Conservation (phyloP, 2,329 filamentous ascomycete species). For the Coleophoma cylindrospora region DNA sequence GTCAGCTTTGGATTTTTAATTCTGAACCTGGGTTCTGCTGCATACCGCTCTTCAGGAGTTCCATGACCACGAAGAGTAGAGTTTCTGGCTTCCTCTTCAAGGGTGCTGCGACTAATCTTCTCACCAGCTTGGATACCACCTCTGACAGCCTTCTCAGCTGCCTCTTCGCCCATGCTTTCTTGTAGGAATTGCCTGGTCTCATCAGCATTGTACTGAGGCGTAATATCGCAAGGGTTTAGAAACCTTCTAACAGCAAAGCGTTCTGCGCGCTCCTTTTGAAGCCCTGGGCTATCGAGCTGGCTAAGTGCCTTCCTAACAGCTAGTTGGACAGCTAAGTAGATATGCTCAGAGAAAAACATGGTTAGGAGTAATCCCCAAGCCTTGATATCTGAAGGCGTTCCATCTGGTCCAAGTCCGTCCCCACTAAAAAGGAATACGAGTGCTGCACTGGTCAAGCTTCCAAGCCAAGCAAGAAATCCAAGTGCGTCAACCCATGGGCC, state of each 20-base stretch:
- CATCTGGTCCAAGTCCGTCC: slow-evolving; percentile 58
- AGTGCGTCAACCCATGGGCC: slow-evolving; percentile 87
- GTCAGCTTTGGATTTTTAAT: slow-evolving; percentile 13
- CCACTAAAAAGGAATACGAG: slow-evolving; percentile 86
- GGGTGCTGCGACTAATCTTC: slow-evolving; percentile 57
- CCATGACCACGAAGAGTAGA: slow-evolving; percentile 44
- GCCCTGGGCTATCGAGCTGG: slow-evolving; percentile 79
- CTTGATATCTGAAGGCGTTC: slow-evolving; percentile 64
- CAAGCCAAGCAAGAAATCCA: slow-evolving; percentile 89
- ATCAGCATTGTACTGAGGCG: slow-evolving; percentile 3
- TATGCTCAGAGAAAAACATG: slow-evolving; percentile 82
- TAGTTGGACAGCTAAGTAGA: slow-evolving; percentile 76
- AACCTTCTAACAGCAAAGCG: slow-evolving; percentile 76
- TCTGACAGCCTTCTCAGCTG: slow-evolving; percentile 40
- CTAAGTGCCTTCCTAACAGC: slow-evolving; percentile 67
- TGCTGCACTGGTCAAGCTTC: slow-evolving; percentile 80
- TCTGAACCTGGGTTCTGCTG: neutral
- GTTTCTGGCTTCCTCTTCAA: slow-evolving; percentile 59
- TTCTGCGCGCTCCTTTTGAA: slow-evolving; percentile 80
- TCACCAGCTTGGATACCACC: slow-evolving; percentile 47
- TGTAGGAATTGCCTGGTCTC: slow-evolving; percentile 44
- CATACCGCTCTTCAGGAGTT: slow-evolving; percentile 42
- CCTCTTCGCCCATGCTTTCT: slow-evolving; percentile 59
- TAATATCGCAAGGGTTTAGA: slow-evolving; percentile 31
- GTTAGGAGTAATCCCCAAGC: slow-evolving; percentile 77